Percentiles rank a stretch among this genome's conserved stretches.
These are phyloP conservation scores for Penicillium desertorum DNA, from an alignment of 495 filamentous ascomycete species.

Conservation along the genomic window DNA sequence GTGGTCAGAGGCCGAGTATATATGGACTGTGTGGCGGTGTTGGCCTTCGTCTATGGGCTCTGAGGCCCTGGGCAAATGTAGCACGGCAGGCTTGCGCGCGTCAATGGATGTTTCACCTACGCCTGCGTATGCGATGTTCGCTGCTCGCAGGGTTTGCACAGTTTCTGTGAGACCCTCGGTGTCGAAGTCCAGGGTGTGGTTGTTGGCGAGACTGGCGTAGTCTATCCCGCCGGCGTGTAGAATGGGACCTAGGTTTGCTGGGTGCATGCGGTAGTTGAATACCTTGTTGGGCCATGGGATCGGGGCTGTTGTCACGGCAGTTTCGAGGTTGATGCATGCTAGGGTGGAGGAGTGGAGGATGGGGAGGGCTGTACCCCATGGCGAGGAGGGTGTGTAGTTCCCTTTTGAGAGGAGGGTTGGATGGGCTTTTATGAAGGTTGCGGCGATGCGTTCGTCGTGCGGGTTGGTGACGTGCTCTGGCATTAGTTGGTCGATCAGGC, in stretches of 20 bases:
- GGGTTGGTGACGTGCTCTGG: constrained; percentile 32
- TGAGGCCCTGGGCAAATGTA: constrained; percentile 14
- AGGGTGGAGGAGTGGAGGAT: constrained; percentile 34
- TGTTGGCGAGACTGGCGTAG: constrained; percentile 42
- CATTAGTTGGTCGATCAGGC: constrained; percentile 45
- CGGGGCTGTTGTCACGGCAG: constrained; percentile 34
- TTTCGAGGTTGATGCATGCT: constrained; percentile 47
- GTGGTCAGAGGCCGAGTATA: constrained; percentile 34
- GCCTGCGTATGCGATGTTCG: constrained; percentile 27
- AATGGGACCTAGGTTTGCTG: constrained; percentile 33
- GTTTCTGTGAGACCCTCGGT: constrained; percentile 37
- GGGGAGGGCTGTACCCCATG: constrained; percentile 39
- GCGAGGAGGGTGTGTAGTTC: constrained; percentile 28
- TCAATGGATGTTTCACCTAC: constrained; percentile 33
- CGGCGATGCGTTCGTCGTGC: constrained; percentile 21
- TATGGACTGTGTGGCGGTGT: constrained; percentile 17
- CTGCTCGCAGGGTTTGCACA: constrained; percentile 24
- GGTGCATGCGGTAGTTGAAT: constrained; percentile 48
- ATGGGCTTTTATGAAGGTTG: constrained; percentile 17
- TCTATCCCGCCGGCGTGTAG: constrained; percentile 32
- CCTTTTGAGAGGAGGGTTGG: constrained; percentile 14
- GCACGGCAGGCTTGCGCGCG: constrained; percentile 28
- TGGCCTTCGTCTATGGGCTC: neutral
- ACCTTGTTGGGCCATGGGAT: constrained; percentile 40
- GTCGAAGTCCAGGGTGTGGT: constrained; percentile 42